A percentile compares a stretch with the other conserved stretches of the same genome.
Evolutionary conservation across 2,329 filamentous ascomycete genomes (phyloP).

Genomic region (Microdochium trichocladiopsis): DNA sequence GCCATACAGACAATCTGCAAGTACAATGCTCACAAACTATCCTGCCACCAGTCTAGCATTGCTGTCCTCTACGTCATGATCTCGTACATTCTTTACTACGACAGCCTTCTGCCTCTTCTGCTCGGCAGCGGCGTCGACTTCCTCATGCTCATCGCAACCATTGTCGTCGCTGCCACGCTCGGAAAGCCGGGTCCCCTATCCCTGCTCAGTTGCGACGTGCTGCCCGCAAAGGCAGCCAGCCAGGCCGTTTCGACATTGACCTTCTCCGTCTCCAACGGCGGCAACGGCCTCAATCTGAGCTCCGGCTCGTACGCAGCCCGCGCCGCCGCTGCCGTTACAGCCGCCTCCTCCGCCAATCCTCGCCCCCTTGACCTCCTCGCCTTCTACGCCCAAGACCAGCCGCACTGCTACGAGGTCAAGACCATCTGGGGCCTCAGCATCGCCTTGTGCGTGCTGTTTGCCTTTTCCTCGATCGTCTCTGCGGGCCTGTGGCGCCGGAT

Average conservation of each 20-base stretch:
- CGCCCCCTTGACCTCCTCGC: constrained; percentile 27
- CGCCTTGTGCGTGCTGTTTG: constrained; percentile 65
- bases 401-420: constrained; percentile 78
- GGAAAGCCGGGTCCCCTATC: constrained; percentile 64
- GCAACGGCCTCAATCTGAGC: constrained; percentile 27
- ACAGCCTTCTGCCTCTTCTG: constrained; percentile 68
- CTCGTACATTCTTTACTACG: constrained; percentile 74
- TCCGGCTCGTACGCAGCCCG: constrained; percentile 3
- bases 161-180: constrained; percentile 69
- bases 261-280: constrained; percentile 34
- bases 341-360: constrained; percentile 9
- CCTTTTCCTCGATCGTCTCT: constrained; percentile 52
- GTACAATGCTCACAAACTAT: not conserved
- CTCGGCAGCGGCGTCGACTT: constrained; percentile 60
- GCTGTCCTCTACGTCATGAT: constrained; percentile 73
- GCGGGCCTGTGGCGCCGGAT: constrained; percentile 56
- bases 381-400: constrained; percentile 45
- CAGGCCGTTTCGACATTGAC: constrained; percentile 22
- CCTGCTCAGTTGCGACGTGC: constrained; percentile 61
- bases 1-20: too few species aligned
- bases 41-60: constrained; percentile 58
- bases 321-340: constrained; percentile 10
- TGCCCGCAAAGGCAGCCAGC: constrained; percentile 29
- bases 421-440: constrained; percentile 82
- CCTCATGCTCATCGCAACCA: constrained; percentile 66